Evolutionary conservation across 805 yeast species (phyloP).

Genomic region (Candida quercuum): DNA sequence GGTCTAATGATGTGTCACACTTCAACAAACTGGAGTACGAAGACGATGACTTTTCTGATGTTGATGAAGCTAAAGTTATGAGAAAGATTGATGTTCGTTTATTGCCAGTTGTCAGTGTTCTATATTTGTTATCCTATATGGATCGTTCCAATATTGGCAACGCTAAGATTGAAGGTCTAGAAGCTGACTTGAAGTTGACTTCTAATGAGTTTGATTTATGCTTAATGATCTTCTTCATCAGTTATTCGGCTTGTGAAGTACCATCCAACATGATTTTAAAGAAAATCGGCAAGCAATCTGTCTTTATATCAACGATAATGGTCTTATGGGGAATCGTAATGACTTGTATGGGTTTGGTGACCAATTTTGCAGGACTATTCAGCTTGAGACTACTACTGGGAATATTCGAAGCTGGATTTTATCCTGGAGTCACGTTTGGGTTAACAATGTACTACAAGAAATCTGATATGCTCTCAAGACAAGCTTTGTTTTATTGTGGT

Average conservation of each 20-base stretch:
- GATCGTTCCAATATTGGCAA: slow-evolving; percentile 51
- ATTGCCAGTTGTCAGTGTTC: slow-evolving; percentile 39
- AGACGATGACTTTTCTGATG: slow-evolving; percentile 5
- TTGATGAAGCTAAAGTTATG: slow-evolving; percentile 24
- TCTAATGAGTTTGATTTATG: slow-evolving; percentile 40
- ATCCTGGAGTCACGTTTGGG: slow-evolving; percentile 35
- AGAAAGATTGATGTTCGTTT: slow-evolving; percentile 37
- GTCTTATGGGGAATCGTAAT: slow-evolving; percentile 35
- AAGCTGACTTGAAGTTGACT: slow-evolving; percentile 34
- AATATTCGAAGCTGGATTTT: slow-evolving; percentile 36
- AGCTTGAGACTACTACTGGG: slow-evolving; percentile 43
- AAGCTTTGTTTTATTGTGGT: slow-evolving; percentile 33
- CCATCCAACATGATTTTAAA: slow-evolving; percentile 40
- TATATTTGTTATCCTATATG: slow-evolving; percentile 43
- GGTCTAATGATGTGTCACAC: too few species aligned
- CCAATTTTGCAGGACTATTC: slow-evolving; percentile 16
- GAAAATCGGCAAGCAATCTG: slow-evolving; percentile 36
- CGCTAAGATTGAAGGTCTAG: slow-evolving; percentile 47
- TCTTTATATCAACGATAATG: slow-evolving; percentile 43
- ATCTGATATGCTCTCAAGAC: slow-evolving; percentile 32
- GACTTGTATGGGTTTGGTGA: slow-evolving; percentile 43
- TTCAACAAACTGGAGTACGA: too few species aligned
- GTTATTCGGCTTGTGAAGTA: slow-evolving; percentile 33
- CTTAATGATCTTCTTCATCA: slow-evolving; percentile 42
- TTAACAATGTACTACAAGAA: slow-evolving; percentile 35